Evolutionary conservation across 306 rosid genomes (phyloP).

Genomic region (Casuarina glauca): DNA sequence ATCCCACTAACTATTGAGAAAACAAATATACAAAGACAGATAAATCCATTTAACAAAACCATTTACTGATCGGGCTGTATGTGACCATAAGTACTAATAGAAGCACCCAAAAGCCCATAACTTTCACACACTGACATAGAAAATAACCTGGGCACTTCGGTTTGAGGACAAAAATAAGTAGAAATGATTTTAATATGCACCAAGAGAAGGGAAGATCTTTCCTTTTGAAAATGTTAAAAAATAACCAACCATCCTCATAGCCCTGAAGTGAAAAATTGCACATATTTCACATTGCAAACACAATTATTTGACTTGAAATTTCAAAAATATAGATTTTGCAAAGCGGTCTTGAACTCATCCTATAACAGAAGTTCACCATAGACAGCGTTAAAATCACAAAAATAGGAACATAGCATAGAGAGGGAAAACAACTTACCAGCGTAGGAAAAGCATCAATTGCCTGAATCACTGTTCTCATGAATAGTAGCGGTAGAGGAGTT

Average conservation of each 20-base stretch:
- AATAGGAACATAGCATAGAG: not conserved
- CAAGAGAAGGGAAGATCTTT: not conserved
- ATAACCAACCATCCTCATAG: not conserved
- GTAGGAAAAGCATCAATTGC: conserved; percentile 97
- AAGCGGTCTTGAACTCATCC: not conserved
- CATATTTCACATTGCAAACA: not conserved
- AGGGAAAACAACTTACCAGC: conserved; percentile 50
- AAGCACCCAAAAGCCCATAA: not conserved
- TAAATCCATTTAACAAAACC: not conserved
- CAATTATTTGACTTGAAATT: not conserved
- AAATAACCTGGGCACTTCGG: not conserved
- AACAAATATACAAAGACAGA: not conserved
- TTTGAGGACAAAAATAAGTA: not conserved
- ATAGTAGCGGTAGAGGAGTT: conserved; percentile 93
- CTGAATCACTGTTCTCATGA: conserved; percentile 98
- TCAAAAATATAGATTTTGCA: not conserved
- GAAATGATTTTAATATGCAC: not conserved
- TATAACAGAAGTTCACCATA: not conserved
- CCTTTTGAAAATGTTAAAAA: not conserved
- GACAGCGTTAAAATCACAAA: not conserved
- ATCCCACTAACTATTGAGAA: not conserved
- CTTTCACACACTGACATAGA: not conserved
- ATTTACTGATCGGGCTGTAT: too few relatives aligned
- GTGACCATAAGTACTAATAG: not conserved
- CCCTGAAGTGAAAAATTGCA: not conserved